Evolutionary conservation across 1,284 basidiomycete species (phyloP).

Genomic region (Trichosporon asahii): DNA sequence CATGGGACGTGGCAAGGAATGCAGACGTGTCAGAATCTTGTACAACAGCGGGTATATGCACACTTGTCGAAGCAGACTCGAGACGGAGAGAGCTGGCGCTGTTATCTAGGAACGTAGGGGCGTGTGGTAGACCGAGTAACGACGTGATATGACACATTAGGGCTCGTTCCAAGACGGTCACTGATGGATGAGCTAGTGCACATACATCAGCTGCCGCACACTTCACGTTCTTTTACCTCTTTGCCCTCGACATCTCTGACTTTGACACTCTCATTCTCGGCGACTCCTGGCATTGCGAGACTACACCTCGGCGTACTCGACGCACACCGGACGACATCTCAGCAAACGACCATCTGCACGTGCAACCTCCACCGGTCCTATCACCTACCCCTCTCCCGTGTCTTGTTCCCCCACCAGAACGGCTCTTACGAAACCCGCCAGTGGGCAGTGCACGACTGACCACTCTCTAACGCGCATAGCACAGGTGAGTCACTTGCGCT

Average conservation of each 20-base stretch:
- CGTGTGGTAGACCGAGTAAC: not conserved
- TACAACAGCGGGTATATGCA: not conserved
- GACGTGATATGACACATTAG: not conserved
- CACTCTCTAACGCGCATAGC: conserved; percentile 1
- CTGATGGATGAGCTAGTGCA: not conserved
- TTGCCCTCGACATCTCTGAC: not conserved
- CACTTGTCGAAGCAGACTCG: not conserved
- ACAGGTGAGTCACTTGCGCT: not conserved
- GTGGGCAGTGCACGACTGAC: not conserved
- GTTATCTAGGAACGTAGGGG: not conserved
- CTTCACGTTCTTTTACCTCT: not conserved
- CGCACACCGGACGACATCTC: not conserved
- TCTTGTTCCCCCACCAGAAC: not conserved
- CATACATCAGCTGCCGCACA: not conserved
- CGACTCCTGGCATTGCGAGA: not conserved
- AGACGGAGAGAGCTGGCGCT: not conserved
- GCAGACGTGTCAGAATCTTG: not conserved
- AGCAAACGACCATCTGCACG: not conserved
- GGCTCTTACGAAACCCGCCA: not conserved
- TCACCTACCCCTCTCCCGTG: not conserved
- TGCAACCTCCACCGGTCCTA: conserved; percentile 6
- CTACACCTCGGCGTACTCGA: not conserved
- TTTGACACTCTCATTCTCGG: not conserved
- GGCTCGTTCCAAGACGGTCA: not conserved
- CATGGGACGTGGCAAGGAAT: not conserved